Evolutionary conservation across 345 rosid species (phyloP).

Genomic region (Citrus medica): DNA sequence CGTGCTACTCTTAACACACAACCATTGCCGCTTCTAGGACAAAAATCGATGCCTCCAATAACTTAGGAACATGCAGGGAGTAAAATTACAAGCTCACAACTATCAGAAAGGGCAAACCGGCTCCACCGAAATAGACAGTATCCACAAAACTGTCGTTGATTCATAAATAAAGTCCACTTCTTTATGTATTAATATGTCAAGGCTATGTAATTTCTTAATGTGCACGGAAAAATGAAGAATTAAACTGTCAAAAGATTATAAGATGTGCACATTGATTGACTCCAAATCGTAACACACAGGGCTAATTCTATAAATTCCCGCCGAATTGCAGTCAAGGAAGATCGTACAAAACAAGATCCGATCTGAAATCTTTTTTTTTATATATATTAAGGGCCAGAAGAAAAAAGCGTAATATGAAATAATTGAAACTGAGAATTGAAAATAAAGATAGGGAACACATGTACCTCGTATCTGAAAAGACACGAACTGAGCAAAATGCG

Average conservation of each 20-base stretch:
- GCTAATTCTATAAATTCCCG: background rate
- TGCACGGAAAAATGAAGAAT: background rate
- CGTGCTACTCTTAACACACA: background rate
- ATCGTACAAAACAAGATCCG: background rate
- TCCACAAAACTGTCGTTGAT: background rate
- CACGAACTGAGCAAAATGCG: background rate
- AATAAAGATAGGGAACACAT: background rate
- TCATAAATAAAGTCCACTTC: background rate
- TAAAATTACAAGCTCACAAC: background rate
- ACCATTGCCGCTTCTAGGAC: background rate
- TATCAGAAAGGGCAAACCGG: background rate
- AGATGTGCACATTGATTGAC: background rate
- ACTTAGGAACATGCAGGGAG: background rate
- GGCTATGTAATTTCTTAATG: background rate
- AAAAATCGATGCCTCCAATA: background rate
- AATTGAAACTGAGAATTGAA: background rate
- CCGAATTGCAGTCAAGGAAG: background rate
- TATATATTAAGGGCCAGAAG: background rate
- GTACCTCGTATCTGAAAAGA: conserved; percentile 16
- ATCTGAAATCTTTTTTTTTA: background rate
- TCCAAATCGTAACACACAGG: background rate
- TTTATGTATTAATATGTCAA: background rate
- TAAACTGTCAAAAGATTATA: background rate
- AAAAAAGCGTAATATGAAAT: background rate
- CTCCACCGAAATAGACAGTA: background rate